Percentiles rank a stretch among this genome's conserved stretches.
Conservation (phyloP, 768 basidiomycete species). For the Leccinum rimulosum region DNA sequence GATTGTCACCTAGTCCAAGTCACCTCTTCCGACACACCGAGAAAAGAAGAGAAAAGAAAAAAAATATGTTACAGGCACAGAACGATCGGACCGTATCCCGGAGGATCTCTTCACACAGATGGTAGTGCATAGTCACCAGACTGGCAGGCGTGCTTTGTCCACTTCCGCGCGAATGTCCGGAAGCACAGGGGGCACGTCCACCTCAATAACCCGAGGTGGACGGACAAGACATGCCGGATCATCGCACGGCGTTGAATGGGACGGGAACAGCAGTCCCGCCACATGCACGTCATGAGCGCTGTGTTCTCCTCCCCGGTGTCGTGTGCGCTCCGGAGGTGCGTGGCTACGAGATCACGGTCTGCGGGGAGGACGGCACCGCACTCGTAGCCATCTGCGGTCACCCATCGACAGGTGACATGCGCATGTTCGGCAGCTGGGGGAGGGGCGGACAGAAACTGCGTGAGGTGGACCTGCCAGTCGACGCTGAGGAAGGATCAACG, state of each 20-base stretch:
- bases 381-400: neutral
- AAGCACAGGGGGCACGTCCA: constrained; percentile 9
- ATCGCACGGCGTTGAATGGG: constrained; percentile 2
- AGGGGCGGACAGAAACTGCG: neutral
- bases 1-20: neutral
- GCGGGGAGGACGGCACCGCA: neutral
- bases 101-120: neutral
- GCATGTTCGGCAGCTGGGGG: neutral
- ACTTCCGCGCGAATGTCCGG: neutral
- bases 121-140: neutral
- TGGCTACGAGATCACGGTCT: neutral
- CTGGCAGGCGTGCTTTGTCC: neutral
- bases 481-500: neutral
- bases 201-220: neutral
- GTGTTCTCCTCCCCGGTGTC: neutral
- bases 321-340: constrained; percentile 4
- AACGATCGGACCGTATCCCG: neutral
- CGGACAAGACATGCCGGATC: neutral
- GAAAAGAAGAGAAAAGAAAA: neutral
- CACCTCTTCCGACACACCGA: neutral
- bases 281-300: neutral
- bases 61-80: neutral
- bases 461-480: neutral
- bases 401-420: neutral
- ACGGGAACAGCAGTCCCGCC: neutral